These are phyloP conservation scores for Rehmannia glutinosa DNA, from an alignment of 257 asterid species.

Conservation along the genomic window DNA sequence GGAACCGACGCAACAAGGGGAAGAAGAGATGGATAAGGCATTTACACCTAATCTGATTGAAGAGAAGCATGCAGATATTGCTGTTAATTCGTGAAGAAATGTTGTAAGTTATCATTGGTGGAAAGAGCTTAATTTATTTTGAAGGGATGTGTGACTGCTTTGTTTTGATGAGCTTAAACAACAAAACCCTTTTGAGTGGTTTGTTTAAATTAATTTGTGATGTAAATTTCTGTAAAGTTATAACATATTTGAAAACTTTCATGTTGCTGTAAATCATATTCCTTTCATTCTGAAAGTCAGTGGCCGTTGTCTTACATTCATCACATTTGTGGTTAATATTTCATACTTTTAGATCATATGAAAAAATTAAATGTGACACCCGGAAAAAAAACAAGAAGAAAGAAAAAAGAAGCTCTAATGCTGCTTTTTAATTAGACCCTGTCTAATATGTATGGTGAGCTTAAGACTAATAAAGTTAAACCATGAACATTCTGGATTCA, in stretches of 20 bases:
- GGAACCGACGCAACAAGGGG: slow-evolving; percentile 14
- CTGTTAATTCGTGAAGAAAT: slow-evolving; percentile 31
- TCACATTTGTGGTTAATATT: too few species aligned
- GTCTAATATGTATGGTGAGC: too few species aligned
- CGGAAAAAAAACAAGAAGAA: too few species aligned
- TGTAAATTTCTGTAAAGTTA: slow-evolving; percentile 46
- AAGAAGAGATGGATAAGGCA: too few species aligned
- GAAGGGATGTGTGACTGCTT: slow-evolving; percentile 15
- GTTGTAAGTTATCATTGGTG: slow-evolving; percentile 26
- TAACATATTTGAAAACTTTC: slow-evolving; percentile 13
- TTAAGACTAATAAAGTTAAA: too few species aligned
- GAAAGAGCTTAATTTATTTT: slow-evolving; percentile 24
- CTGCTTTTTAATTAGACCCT: too few species aligned
- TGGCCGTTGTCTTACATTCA: too few species aligned
- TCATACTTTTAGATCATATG: too few species aligned
- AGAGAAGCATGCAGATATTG: slow-evolving; percentile 24
- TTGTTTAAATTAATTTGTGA: slow-evolving; percentile 30
- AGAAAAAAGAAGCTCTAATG: too few species aligned
- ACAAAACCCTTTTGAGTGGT: slow-evolving; percentile 25
- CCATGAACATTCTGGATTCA: too few species aligned
- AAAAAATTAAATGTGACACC: too few species aligned
- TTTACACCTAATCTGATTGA: slow-evolving; percentile 24
- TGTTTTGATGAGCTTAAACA: slow-evolving; percentile 23
- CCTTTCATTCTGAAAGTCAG: too few species aligned
- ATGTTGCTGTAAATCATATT: slow-evolving; percentile 13